phyloP scores from a whole-genome alignment of 73 alveolate genomes.

The Tetrahymena malaccensis region DNA sequence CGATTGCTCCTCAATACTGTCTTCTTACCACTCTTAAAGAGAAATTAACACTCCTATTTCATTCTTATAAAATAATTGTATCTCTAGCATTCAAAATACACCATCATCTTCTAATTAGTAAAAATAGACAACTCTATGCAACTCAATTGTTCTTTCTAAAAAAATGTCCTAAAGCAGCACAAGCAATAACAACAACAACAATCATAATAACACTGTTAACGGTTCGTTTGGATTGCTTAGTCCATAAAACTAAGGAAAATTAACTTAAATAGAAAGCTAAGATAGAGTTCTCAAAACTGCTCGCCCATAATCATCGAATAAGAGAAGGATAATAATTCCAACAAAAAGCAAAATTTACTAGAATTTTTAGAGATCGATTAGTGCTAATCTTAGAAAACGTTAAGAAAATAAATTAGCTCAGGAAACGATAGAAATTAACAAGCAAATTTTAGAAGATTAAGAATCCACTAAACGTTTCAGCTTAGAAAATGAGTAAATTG shows the following conservation, averaged over 20 bases:
- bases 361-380: not conserved
- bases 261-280: not conserved
- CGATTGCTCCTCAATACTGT: not conserved
- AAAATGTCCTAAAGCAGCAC: not conserved
- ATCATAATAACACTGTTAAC: not conserved
- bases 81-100: not conserved
- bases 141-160: not conserved
- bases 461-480: not conserved
- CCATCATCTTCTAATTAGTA: not conserved
- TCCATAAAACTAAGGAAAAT: not conserved
- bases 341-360: not conserved
- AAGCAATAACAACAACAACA: not conserved
- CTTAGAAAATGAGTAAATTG: not conserved
- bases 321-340: not conserved
- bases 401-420: not conserved
- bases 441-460: not conserved
- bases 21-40: not conserved
- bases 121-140: not conserved
- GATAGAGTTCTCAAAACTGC: not conserved
- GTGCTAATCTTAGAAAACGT: not conserved
- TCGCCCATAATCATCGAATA: not conserved
- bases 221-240: not conserved
- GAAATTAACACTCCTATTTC: not conserved
- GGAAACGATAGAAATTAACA: not conserved
- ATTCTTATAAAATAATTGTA: not conserved